phyloP scores from a whole-genome alignment of 352 stramenopile genomes.

The Globisporangium acanthophoron region DNA sequence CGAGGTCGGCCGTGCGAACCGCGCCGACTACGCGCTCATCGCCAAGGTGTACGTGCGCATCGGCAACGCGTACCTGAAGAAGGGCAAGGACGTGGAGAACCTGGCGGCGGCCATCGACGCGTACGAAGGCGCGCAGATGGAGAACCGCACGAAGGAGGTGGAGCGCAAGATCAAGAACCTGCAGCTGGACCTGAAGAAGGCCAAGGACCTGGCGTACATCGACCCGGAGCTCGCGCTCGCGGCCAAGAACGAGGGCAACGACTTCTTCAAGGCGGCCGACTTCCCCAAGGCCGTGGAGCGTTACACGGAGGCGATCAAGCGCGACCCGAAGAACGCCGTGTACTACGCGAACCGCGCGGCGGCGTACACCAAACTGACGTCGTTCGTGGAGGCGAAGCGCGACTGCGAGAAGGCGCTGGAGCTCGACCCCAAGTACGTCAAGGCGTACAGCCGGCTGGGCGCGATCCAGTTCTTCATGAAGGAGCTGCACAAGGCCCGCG shows the following conservation, averaged over 20 bases:
- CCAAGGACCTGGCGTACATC: slow-evolving; percentile 92
- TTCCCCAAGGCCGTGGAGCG: slow-evolving; percentile 92
- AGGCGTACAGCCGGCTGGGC: slow-evolving; percentile 97
- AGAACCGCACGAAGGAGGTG: slow-evolving; percentile 89
- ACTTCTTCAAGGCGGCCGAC: slow-evolving; percentile 95
- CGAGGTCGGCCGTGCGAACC: slow-evolving; percentile 92
- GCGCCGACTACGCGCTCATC: slow-evolving; percentile 94
- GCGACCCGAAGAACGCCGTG: slow-evolving; percentile 94
- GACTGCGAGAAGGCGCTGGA: slow-evolving; percentile 97
- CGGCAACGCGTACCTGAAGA: slow-evolving; percentile 96
- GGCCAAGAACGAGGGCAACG: slow-evolving; percentile 98
- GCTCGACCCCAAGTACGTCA: slow-evolving; percentile 99
- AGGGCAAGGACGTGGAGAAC: slow-evolving; percentile 87
- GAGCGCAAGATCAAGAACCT: slow-evolving; percentile 95
- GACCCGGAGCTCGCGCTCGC: slow-evolving; percentile 96
- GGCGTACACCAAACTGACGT: slow-evolving; percentile 98
- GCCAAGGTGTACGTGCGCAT: slow-evolving; percentile 95
- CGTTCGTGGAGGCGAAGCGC: slow-evolving; percentile 87
- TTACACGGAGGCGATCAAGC: slow-evolving; percentile 99
- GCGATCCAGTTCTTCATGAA: slow-evolving; percentile 99
- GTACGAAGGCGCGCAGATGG: slow-evolving; percentile 85
- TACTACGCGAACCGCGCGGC: slow-evolving; percentile 99
- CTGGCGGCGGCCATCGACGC: slow-evolving; percentile 78
- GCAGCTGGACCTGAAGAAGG: slow-evolving; percentile 95
- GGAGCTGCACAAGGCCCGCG: slow-evolving; percentile 98